Evolutionary conservation across 2,329 filamentous ascomycete species (phyloP).

Genomic region (Stylonectria norvegica): DNA sequence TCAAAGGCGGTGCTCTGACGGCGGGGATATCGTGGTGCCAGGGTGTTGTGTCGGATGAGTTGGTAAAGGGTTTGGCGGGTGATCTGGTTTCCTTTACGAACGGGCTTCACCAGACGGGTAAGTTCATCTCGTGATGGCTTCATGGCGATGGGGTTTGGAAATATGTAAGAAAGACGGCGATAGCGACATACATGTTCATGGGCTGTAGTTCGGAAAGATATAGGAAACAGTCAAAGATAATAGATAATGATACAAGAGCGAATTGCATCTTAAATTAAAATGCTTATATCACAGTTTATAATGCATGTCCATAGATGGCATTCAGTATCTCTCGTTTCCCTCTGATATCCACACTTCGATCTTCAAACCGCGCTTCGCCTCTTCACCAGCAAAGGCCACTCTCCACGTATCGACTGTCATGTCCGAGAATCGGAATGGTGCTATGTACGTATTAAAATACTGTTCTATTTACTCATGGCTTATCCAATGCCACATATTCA

Average conservation of each 20-base stretch:
- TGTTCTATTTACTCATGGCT: constrained; percentile 8
- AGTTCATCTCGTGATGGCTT: too few species aligned
- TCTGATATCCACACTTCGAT: too few species aligned
- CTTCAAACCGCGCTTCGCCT: background rate
- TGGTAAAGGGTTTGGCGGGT: constrained; percentile 36
- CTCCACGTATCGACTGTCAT: background rate
- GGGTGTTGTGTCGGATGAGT: constrained; percentile 35
- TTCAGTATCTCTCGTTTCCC: too few species aligned
- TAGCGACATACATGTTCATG: too few species aligned
- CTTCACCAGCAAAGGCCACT: constrained; percentile 4
- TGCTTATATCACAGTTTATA: too few species aligned
- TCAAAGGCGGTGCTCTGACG: constrained; percentile 38
- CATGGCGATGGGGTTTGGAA: too few species aligned
- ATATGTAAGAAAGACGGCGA: too few species aligned
- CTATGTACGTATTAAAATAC: constrained; percentile 14
- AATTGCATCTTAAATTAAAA: too few species aligned
- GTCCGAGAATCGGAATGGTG: constrained; percentile 7
- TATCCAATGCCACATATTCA: constrained; percentile 3
- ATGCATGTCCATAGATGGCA: too few species aligned
- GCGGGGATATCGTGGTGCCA: constrained; percentile 49
- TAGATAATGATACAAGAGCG: too few species aligned
- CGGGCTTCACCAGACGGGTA: constrained; percentile 24
- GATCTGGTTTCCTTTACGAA: constrained; percentile 32
- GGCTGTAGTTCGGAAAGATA: too few species aligned
- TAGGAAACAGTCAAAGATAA: too few species aligned